Evolutionary conservation across 495 filamentous ascomycete species (phyloP).

Genomic region (Neurospora sp.): DNA sequence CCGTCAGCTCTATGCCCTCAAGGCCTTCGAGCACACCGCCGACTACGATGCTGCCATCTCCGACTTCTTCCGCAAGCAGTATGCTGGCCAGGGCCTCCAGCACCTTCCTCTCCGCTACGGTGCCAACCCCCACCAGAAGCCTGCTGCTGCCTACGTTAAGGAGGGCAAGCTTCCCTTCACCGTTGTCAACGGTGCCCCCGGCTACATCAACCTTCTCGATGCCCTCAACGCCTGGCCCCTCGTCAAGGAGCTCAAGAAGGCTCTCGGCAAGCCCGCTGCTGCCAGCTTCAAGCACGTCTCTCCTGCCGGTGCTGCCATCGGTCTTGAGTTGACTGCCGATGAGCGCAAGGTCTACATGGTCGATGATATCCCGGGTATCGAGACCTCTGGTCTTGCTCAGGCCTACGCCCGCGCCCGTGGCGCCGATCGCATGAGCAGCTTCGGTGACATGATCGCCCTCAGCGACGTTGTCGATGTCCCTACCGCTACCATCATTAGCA

Average conservation of each 20-base stretch:
- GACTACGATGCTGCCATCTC: slow-evolving; percentile 93
- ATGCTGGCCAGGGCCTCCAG: slow-evolving; percentile 77
- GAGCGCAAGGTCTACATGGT: slow-evolving; percentile 98
- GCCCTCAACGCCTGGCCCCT: slow-evolving; percentile 93
- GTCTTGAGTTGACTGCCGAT: slow-evolving; percentile 68
- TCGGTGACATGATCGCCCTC: slow-evolving; percentile 92
- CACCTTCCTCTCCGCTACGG: slow-evolving; percentile 86
- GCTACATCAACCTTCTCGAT: slow-evolving; percentile 95
- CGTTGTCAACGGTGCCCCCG: slow-evolving; percentile 83
- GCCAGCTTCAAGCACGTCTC: slow-evolving; percentile 99
- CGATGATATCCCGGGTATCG: slow-evolving; percentile 81
- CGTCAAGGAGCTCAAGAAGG: slow-evolving; percentile 90
- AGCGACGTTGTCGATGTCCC: slow-evolving; percentile 80
- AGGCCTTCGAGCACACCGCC: slow-evolving; percentile 97
- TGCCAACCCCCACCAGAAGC: slow-evolving; percentile 95
- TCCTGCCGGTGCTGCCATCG: slow-evolving; percentile 90
- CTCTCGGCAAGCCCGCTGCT: slow-evolving; percentile 79
- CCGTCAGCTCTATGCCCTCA: slow-evolving; percentile 81
- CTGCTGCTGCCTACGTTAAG: slow-evolving; percentile 70
- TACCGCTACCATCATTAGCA: slow-evolving; percentile 92
- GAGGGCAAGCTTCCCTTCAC: slow-evolving; percentile 81
- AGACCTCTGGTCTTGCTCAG: slow-evolving; percentile 75
- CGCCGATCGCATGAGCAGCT: slow-evolving; percentile 93
- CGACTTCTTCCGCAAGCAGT: slow-evolving; percentile 94
- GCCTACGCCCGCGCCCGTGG: slow-evolving; percentile 93